These are phyloP conservation scores for Cladosporium colombiae DNA, from an alignment of 2,329 filamentous ascomycete species.

Conservation along the genomic window DNA sequence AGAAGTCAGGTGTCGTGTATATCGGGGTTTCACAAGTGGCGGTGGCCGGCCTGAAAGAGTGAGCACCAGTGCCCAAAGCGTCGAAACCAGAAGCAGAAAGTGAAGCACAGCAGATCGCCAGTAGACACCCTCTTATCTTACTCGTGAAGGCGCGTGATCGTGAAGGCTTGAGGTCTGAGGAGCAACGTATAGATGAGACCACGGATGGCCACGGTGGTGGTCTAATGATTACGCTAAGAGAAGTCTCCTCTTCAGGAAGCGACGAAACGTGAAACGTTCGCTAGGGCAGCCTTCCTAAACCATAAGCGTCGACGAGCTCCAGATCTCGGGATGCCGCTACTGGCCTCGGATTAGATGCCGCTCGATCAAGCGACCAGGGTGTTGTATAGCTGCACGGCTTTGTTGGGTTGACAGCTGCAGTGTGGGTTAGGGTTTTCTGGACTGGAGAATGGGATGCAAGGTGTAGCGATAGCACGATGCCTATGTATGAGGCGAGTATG, in stretches of 20 bases:
- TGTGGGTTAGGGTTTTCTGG: background rate
- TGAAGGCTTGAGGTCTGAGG: slow-evolving; percentile 14
- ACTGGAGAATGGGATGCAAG: background rate
- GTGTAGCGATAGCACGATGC: slow-evolving; percentile 1
- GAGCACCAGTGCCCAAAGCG: background rate
- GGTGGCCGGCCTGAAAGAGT: slow-evolving; percentile 9
- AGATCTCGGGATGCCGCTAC: slow-evolving; percentile 10
- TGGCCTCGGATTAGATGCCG: slow-evolving; percentile 4
- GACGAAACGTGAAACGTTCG: slow-evolving; percentile 18
- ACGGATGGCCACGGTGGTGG: slow-evolving; percentile 2
- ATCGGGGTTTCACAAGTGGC: slow-evolving; percentile 11
- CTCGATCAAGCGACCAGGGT: slow-evolving; percentile 11
- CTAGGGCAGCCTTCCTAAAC: slow-evolving; percentile 14
- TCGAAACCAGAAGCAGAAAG: background rate
- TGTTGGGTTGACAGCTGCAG: background rate
- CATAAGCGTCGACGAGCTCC: slow-evolving; percentile 17
- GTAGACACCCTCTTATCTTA: background rate
- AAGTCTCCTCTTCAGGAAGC: slow-evolving; percentile 18
- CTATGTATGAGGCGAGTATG: background rate
- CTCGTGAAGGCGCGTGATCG: slow-evolving; percentile 4
- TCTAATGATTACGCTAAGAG: slow-evolving; percentile 18
- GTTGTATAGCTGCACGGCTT: slow-evolving; percentile 9
- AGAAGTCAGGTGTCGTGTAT: background rate
- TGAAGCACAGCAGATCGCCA: slow-evolving; percentile 10
- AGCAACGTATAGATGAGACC: slow-evolving; percentile 4